Base-by-base conservation (phyloP, 2,329 filamentous ascomycete genomes). In the Lasiodiplodia citricola region DNA sequence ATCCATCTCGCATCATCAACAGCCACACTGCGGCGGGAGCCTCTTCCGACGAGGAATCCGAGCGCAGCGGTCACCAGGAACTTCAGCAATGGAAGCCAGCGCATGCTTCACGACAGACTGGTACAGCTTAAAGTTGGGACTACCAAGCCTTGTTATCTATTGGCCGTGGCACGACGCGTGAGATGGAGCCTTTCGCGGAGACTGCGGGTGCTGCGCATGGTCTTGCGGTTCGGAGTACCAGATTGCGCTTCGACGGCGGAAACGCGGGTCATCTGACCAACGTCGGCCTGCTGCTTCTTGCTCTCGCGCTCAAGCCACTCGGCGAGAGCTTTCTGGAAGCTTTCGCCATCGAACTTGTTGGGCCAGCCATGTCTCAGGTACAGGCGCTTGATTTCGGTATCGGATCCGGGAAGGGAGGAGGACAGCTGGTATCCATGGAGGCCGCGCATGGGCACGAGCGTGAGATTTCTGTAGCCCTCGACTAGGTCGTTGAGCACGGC, bases 1-100 rank as follows among this genome's bases (percentile, higher is more conserved):
- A 83, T 70, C 81, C 81, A 2, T 76, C 77, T n/a, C 72, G 76
- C 66, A 70, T 75, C 57, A 56, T 68, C 66, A 47, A 28, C 44
- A 21, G 21, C 55, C 23, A 37, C 14, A 6, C 51, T 4, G 18
- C 50, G 25, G 55, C 66, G 3, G 37, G 6, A 10, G 3, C 10
- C 35, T 28, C 55, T 8, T 41, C 25, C 10, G 64, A 67, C 21
- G 64, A 57, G 16, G 64, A 60, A 52, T 67, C 54, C 41, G 44
- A 31, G 38, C 44, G 35, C 54, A 41, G 54, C 55, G 44, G 41
- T 47, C 65, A 67, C 65, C 56, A 57, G n/a, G 41, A 54, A 55
- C 44, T 60, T 51, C 44, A 57, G 28, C 56, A 51, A 37, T 67
- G 23, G 65, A 67, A 67, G 55, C 55, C 54, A 50, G 28, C 18